Conservation (phyloP, 306 rosid species). For the barrel medic (Medicago truncatula) region MtrunA17r5.0-ANR NC_053048.1:38885501-38886000, state of each 20-base stretch:
- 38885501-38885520: background rate
- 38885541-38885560: constrained; percentile 8
- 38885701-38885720: background rate
- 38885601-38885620: background rate
- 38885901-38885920: too few relatives aligned
- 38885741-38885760: background rate
- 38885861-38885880: too few relatives aligned
- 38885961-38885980: too few relatives aligned
- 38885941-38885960: too few relatives aligned
- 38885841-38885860: too few relatives aligned
- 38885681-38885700: constrained; percentile 8
- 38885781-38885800: too few relatives aligned
- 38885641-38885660: background rate
- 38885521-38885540: constrained; percentile 16
- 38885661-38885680: background rate
- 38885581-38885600: constrained; percentile 2
- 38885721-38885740: background rate
- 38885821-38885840: too few relatives aligned
- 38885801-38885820: too few relatives aligned
- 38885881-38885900: too few relatives aligned
- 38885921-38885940: too few relatives aligned
- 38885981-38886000: too few relatives aligned
- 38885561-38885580: background rate
- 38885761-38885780: too few relatives aligned
- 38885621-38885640: background rate